Evolutionary conservation across 495 filamentous ascomycete species (phyloP), one percentile per base, ranked within the genome.

Genomic region (Hypomontagnella submonticulosa): DNA sequence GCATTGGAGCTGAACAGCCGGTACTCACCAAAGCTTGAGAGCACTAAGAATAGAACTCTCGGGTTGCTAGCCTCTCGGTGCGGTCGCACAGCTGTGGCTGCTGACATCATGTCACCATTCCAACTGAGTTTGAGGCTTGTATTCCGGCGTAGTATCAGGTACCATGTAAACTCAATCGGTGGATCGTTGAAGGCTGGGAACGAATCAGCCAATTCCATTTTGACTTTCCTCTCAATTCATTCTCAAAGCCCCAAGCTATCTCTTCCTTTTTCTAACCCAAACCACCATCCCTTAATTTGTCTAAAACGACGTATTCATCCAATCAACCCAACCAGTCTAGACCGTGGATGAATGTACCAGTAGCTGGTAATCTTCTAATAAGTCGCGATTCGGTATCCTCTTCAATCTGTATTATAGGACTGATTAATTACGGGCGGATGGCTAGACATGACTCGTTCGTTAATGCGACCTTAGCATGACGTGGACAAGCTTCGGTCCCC

Each of bases 1-100:
- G 49, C 59, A 63, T 68, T n/a, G 40, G 54, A 68, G 65, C 55
- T 63, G 65, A 63, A 67, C 53, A 63, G 49, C 59, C 55, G 58
- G 65, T 37, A 53, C 34, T 49, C 30, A 12, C 33, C 20, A 56
- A 63, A 68, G 54, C 54, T 56, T 63, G 53, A 50, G 43, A 59
- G 47, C 46, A 13, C 65, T 68, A 68, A 68, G 54, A 68, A 68
- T 68, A 68, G 65, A 63, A 66, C 13, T 16, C 30, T 15, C 16
- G 33, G 15, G 16, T 40, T 43, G 15, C 40, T 50, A 50, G 47
- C 47, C 32, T 50, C 23, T 27, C 23, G 6, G 23, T 27, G 23
- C 23, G 23, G 23, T 27, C 23, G 23, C 23, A 27, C 23, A 27
- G 23, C 9, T 47, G 3, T 47, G 12, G 16, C 10, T 47, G 43